Evolutionary conservation across 2,329 filamentous ascomycete species (phyloP), one percentile per base, ranked within the genome.

Genomic region (Sclerotinia trifoliorum): DNA sequence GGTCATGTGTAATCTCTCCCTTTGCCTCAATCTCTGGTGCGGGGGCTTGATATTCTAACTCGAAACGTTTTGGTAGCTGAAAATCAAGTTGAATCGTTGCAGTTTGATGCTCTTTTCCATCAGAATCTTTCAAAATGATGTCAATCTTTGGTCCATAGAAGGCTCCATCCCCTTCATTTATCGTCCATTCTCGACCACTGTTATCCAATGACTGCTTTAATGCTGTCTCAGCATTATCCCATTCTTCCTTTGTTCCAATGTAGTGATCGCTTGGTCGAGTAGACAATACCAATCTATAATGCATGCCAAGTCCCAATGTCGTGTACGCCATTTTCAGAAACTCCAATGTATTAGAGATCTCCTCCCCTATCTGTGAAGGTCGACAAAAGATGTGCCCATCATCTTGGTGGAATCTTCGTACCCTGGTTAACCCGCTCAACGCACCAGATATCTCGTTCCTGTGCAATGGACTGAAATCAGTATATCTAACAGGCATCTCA

Each of bases 81-180:
- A 96, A 96, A 78, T 96, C 93, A 39, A 96, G 85, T 80, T 96
- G 93, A 63, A 96, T 90, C 0, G 93, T 96, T 3, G 92, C 93
- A 3, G 93, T 92, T 77, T 96, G 93, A 76, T 96, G 93, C 75
- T 93, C 91, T 76, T 94, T 96, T 10, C 91, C 92, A 75, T 92
- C 86, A 0, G 90, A 89, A 76, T 96, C 93, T 70, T 85, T 87
- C 57, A 96, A 80, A 51, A 96, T 87, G 56, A 96, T 91, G 76
- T 96, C 93, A 72, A 96, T 96, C 80, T 96, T 96, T 44, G 93
- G 93, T 0, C 93, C 93, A 75, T 96, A 96, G 76, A 96, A 96
- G 5, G 93, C 93, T 19, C 93, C 93, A 70, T 96, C 93, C 15
- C 92, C 92, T 74, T 90, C 85, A 71, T 93, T 94, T 68, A 94